Conservation (phyloP, 2,329 filamentous ascomycete genomes). For the Aspergillus intermedius region DNA sequence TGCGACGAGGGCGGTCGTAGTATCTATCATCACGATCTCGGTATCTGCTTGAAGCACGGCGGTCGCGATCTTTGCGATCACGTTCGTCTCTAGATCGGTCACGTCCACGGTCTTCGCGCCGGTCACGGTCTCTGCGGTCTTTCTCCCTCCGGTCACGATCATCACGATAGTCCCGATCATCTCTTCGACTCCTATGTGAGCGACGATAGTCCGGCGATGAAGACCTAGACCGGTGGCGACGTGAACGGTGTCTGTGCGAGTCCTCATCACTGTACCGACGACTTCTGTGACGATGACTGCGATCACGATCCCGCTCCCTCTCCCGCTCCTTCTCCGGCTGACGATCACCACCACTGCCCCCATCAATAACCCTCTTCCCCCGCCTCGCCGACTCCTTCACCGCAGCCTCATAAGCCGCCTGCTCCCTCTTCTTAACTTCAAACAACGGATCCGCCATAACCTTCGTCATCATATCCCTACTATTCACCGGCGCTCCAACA, state of each 20-base stretch:
- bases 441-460: slow-evolving; percentile 85
- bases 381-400: slow-evolving; percentile 40
- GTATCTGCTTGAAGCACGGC: slow-evolving; percentile 9
- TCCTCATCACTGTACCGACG: slow-evolving; percentile 20
- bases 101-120: slow-evolving; percentile 3
- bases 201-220: slow-evolving; percentile 11
- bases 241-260: slow-evolving; percentile 19
- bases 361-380: slow-evolving; percentile 13
- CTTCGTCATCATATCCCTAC: slow-evolving; percentile 76
- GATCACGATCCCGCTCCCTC: slow-evolving; percentile 12
- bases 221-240: slow-evolving; percentile 13
- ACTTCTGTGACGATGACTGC: slow-evolving; percentile 17
- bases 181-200: slow-evolving; percentile 18
- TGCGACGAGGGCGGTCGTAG: slow-evolving; percentile 16
- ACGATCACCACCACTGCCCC: slow-evolving; percentile 14
- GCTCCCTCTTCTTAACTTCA: slow-evolving; percentile 88
- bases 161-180: slow-evolving; percentile 18
- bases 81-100: slow-evolving; percentile 7
- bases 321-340: background rate
- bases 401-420: slow-evolving; percentile 62
- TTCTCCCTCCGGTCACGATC: slow-evolving; percentile 14
- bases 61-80: slow-evolving; percentile 16
- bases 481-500: slow-evolving; percentile 48
- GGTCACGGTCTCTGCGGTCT: slow-evolving; percentile 11
- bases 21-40: slow-evolving; percentile 19